phyloP scores from a whole-genome alignment of 2,329 filamentous ascomycete species.

The Scedosporium dehoogii region DNA sequence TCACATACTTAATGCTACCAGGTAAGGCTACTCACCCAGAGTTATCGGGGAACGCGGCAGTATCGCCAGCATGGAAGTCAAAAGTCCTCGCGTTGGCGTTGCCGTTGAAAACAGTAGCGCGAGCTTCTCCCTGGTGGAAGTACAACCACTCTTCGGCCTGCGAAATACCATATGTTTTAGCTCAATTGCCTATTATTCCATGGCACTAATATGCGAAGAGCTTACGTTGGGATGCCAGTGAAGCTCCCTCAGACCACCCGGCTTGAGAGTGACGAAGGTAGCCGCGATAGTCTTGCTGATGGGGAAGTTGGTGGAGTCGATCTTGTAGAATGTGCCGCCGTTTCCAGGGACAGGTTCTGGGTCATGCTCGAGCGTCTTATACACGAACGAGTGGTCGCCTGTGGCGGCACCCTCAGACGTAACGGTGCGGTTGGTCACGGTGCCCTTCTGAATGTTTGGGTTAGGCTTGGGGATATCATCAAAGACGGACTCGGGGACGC shows the following conservation, averaged over 20 bases:
- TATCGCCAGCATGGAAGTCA: slow-evolving; percentile 58
- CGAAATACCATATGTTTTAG: background rate
- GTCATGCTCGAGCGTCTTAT: slow-evolving; percentile 44
- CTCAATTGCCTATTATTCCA: background rate
- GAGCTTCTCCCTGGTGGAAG: slow-evolving; percentile 52
- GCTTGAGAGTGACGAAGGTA: slow-evolving; percentile 53
- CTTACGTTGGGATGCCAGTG: slow-evolving; percentile 62
- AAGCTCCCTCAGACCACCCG: slow-evolving; percentile 52
- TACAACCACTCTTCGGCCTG: slow-evolving; percentile 63
- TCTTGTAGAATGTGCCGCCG: slow-evolving; percentile 52
- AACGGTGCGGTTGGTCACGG: slow-evolving; percentile 36
- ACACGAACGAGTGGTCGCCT: slow-evolving; percentile 53
- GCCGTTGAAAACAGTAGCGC: slow-evolving; percentile 57
- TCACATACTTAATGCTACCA: slow-evolving; percentile 8
- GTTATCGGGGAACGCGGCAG: slow-evolving; percentile 59
- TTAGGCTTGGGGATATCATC: slow-evolving; percentile 44
- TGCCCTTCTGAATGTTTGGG: slow-evolving; percentile 48
- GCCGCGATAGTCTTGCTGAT: slow-evolving; percentile 56
- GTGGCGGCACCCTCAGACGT: slow-evolving; percentile 27
- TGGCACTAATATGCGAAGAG: background rate
- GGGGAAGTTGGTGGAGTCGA: slow-evolving; percentile 59
- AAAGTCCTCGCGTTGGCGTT: slow-evolving; percentile 53
- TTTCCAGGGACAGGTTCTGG: slow-evolving; percentile 48
- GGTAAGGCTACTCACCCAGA: slow-evolving; percentile 27
- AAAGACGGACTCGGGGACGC: slow-evolving; percentile 50